Conservation (phyloP, 2,329 filamentous ascomycete genomes). For the Trichoderma citrinoviride region DNA sequence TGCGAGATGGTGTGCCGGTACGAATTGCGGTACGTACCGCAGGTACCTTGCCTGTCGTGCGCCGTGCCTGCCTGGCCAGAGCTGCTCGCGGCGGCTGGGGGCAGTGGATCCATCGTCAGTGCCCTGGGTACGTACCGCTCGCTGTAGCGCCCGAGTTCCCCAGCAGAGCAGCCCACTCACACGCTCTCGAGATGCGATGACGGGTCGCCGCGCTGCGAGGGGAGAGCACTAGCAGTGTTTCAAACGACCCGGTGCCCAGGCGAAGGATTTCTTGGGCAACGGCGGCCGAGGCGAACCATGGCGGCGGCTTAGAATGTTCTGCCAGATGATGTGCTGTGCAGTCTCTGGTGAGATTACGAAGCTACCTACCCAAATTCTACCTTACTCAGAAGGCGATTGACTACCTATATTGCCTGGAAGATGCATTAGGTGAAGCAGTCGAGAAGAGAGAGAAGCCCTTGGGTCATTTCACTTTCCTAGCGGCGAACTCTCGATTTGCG, state of each 20-base stretch:
- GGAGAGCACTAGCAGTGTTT: neutral
- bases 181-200: slow-evolving; percentile 7
- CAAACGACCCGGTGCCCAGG: neutral
- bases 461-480: neutral
- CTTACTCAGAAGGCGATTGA: no score
- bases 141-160: slow-evolving; percentile 12
- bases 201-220: slow-evolving; percentile 10
- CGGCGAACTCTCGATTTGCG: slow-evolving; percentile 1
- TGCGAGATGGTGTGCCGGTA: neutral
- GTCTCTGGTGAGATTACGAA: no score
- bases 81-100: no score
- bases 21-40: neutral
- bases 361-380: no score
- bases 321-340: no score
- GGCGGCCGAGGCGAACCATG: slow-evolving; percentile 10
- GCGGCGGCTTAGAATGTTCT: neutral
- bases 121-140: neutral
- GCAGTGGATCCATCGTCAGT: neutral
- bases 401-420: neutral
- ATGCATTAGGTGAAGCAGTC: neutral
- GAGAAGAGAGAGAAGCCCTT: neutral
- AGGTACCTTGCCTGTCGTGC: neutral
- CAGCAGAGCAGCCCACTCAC: slow-evolving; percentile 11
- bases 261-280: neutral
- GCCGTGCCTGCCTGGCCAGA: no score